phyloP scores from a whole-genome alignment of 805 yeast genomes.

The Wickerhamomyces pijperi region DNA sequence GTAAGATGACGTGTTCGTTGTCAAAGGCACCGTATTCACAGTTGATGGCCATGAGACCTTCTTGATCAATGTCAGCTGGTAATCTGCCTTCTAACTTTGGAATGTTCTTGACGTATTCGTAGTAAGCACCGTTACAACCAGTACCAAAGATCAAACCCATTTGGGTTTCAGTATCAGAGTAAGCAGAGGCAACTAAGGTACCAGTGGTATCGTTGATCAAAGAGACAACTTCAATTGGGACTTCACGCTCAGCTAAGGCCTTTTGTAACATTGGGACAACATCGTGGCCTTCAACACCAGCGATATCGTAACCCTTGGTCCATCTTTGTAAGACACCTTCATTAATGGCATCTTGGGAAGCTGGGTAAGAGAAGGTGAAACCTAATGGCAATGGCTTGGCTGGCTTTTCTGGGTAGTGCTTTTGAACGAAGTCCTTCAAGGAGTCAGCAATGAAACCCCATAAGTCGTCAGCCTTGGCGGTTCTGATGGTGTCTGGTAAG shows the following conservation, averaged over 20 bases:
- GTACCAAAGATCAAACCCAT: slow-evolving; percentile 97
- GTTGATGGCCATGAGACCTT: slow-evolving; percentile 86
- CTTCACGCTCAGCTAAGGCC: slow-evolving; percentile 49
- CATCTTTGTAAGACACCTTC: slow-evolving; percentile 85
- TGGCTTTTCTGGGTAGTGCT: slow-evolving; percentile 60
- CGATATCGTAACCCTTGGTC: slow-evolving; percentile 96
- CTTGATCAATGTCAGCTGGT: slow-evolving; percentile 48
- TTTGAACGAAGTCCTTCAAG: slow-evolving; percentile 56
- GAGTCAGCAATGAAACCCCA: slow-evolving; percentile 83
- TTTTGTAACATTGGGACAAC: slow-evolving; percentile 85
- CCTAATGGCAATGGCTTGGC: slow-evolving; percentile 65
- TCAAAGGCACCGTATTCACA: slow-evolving; percentile 98
- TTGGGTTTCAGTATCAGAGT: slow-evolving; percentile 77
- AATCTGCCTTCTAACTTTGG: slow-evolving; percentile 73
- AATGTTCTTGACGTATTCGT: slow-evolving; percentile 59
- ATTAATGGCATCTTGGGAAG: slow-evolving; percentile 72
- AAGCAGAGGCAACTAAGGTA: slow-evolving; percentile 89
- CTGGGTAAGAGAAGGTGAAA: slow-evolving; percentile 91
- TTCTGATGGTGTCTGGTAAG: slow-evolving; percentile 68
- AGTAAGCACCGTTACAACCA: slow-evolving; percentile 95
- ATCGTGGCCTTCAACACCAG: slow-evolving; percentile 86
- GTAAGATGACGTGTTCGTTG: slow-evolving; percentile 73
- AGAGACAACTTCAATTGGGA: slow-evolving; percentile 84
- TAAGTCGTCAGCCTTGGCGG: slow-evolving; percentile 64
- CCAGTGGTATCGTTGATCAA: slow-evolving; percentile 96